These are phyloP conservation scores for Kodamaea leandrae DNA, from an alignment of 805 yeast species.

Conservation along the genomic window DNA sequence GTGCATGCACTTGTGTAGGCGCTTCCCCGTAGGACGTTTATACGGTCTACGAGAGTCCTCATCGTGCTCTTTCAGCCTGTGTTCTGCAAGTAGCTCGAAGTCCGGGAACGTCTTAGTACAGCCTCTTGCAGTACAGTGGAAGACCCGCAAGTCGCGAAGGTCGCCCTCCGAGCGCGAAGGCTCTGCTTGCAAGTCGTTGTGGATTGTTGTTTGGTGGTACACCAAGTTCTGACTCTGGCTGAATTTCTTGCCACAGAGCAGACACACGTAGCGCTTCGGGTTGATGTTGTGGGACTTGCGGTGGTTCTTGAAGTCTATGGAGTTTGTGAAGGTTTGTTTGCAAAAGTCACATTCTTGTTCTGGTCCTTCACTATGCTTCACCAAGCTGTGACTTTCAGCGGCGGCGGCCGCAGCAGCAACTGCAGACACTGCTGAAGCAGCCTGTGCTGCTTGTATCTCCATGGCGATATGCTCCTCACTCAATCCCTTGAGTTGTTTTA, in stretches of 20 bases:
- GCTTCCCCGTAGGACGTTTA: conserved; percentile 22
- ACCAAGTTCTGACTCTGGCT: conserved; percentile 13
- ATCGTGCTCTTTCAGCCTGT: conserved; percentile 9
- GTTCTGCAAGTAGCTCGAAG: conserved; percentile 11
- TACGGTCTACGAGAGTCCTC: conserved; percentile 17
- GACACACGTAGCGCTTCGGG: conserved; percentile 12
- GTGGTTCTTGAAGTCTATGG: conserved; percentile 13
- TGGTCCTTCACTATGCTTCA: conserved; percentile 1
- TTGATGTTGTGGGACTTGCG: conserved; percentile 11
- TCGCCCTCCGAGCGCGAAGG: conserved; percentile 4
- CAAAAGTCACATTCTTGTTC: conserved; percentile 9
- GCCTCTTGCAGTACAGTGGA: conserved; percentile 16
- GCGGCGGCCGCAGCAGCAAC: conserved; percentile 8
- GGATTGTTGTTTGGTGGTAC: conserved; percentile 12
- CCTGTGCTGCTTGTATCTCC: conserved; percentile 4
- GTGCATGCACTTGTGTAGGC: conserved; percentile 20
- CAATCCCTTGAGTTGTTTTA: conserved; percentile 5
- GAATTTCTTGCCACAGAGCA: conserved; percentile 13
- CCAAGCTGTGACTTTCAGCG: neutral
- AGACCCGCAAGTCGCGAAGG: conserved; percentile 9
- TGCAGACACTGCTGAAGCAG: conserved; percentile 6
- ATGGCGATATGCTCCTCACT: conserved; percentile 5
- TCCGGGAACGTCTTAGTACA: conserved; percentile 18
- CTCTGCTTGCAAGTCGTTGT: conserved; percentile 10
- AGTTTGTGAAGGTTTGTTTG: conserved; percentile 9